phyloP scores from a whole-genome alignment of 176 grass and related monocot genomes.

The sorghum (Sorghum bicolor) region DNA sequence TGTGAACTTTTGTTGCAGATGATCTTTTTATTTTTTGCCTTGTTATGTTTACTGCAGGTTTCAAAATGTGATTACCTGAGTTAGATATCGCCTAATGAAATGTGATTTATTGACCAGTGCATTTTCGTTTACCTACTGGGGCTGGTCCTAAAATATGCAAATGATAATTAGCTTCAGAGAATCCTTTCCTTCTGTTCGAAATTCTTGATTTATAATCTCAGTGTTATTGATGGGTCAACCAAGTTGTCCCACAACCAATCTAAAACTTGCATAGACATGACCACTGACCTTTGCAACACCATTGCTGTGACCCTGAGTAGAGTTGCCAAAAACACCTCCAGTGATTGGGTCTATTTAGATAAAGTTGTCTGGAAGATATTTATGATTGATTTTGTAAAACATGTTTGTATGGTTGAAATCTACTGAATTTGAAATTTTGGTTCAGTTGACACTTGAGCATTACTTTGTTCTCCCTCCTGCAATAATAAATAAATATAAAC shows the following conservation, averaged over 20 bases:
- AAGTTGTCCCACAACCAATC: not conserved
- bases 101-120: not conserved
- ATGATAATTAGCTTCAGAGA: not conserved
- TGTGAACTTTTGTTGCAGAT: not conserved
- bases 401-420: slow-evolving; percentile 4
- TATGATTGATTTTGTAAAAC: not conserved
- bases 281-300: not conserved
- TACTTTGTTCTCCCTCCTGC: not conserved
- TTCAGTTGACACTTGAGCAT: not conserved
- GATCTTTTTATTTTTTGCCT: not conserved
- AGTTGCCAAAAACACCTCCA: not conserved
- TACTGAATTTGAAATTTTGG: not conserved
- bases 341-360: not conserved
- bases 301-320: not conserved
- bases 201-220: not conserved
- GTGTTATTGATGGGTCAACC: not conserved
- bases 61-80: not conserved
- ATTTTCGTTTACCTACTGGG: not conserved
- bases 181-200: not conserved
- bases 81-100: not conserved
- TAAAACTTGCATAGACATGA: not conserved
- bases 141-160: not conserved
- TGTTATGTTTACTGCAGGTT: not conserved
- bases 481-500: not conserved
- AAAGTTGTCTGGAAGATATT: not conserved